Evolutionary conservation across 495 filamentous ascomycete genomes (phyloP), one percentile per base, ranked within the genome.

Genomic region (Geoglossum glabrum): DNA sequence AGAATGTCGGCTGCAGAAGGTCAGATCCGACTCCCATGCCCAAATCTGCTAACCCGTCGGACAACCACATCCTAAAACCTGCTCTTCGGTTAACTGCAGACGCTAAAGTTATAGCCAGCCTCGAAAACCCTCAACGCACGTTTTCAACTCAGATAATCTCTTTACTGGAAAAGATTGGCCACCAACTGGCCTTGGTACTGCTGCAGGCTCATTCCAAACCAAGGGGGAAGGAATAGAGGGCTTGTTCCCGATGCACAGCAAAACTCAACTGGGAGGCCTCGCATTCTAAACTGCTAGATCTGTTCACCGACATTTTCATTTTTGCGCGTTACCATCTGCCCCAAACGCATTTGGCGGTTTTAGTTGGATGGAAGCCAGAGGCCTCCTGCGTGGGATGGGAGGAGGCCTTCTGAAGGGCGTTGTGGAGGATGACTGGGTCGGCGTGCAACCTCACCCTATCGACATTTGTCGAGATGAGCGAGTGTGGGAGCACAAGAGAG

Each of bases 401-500:
- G 43, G 43, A 47, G 43, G 46, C 46, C 46, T 50, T 50, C 46
- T 21, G 46, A 50, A 50, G 46, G n/a, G 46, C 46, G 46, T 50
- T 8, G 46, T 50, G 46, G 21, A 50, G 46, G 46, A 50, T 21
- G 46, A 50, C 46, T 25, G 46, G 46, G 19, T 50, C 46, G 5
- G n/a, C 6, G 19, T 21, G 46, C 46, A 50, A 50, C 46, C 7
- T 17, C 46, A 3, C 6, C 46, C 46, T 50, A 21, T 25, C 46
- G 46, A 50, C 49, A 30, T 52, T 52, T 30, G 49, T 52, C 49
- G 26, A 50, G 46, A 50, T 25, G 46, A 50, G 6, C n/a, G 46
- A 52, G 49, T 52, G 49, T 52, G 49, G 49, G 49, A 52, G 49
- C 30, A 52, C 49, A 52, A 52, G 49, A 52, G 49, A 52, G 11